Conservation (phyloP, 2,329 filamentous ascomycete species). For the Fusarium proliferatum region DNA sequence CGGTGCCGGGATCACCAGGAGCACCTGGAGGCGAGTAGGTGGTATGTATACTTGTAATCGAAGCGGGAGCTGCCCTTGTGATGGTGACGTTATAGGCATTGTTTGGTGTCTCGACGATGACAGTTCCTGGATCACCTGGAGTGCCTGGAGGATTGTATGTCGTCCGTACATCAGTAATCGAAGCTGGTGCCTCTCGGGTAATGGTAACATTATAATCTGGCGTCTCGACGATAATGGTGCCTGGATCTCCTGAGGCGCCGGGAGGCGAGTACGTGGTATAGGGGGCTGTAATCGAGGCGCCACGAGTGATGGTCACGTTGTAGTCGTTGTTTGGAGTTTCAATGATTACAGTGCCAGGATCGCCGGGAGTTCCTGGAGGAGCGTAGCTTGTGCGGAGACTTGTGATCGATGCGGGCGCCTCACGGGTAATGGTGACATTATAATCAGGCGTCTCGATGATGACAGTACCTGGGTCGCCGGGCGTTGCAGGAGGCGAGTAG, state of each 20-base stretch:
- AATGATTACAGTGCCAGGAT: constrained; percentile 22
- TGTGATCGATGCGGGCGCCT: constrained; percentile 18
- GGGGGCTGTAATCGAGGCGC: constrained; percentile 11
- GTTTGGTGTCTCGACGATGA: constrained; percentile 22
- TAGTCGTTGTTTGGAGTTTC: constrained; percentile 26
- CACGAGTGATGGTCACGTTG: constrained; percentile 19
- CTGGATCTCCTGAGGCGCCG: constrained; percentile 17
- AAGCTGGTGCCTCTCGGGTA: constrained; percentile 4
- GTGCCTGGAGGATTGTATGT: constrained; percentile 10
- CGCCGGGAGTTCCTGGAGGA: constrained; percentile 18
- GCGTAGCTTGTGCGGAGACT: constrained; percentile 17
- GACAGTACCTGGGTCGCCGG: constrained; percentile 27
- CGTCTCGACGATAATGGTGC: constrained; percentile 23
- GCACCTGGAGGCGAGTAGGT: constrained; percentile 17
- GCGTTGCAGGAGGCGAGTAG: constrained; percentile 24
- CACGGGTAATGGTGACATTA: constrained; percentile 24
- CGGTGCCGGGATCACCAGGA: constrained; percentile 22
- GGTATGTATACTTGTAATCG: constrained; percentile 4
- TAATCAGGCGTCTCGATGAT: constrained; percentile 33
- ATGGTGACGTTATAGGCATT: constrained; percentile 26
- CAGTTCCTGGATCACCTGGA: constrained; percentile 22
- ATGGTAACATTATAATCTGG: constrained; percentile 29
- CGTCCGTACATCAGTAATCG: neutral
- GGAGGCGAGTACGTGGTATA: constrained; percentile 17
- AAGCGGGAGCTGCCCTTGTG: constrained; percentile 9